Evolutionary conservation across 306 rosid genomes (phyloP), one percentile per base, ranked within the genome.

Genomic region (Crotalaria pallida): DNA sequence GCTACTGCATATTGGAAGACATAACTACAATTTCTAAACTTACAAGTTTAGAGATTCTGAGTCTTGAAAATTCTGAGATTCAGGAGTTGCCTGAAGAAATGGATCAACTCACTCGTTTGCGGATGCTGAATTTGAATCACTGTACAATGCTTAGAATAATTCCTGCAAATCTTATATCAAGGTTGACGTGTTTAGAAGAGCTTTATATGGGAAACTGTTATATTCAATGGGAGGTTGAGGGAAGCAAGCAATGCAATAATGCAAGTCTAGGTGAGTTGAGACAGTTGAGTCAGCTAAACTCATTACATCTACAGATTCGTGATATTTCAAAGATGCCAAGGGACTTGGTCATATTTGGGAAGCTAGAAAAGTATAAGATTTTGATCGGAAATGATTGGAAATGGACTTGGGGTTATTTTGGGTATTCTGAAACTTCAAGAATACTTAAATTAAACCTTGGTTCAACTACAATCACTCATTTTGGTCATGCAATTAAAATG

Each of bases 141-240:
- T 82, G 86, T 17, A 34, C 31, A 15, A 3, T 24, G 3, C 81
- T 82, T 18, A 5, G 29, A 71, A 29, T 69, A 31, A 71, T 75
- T 51, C 56, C 75, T 17, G 45, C 60, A 12, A 27, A 75, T 56
- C 44, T 82, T 5, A 7, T 74, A 44, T 82, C 83, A 3, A 16
- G 69, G 44, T 66, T 79, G 31, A 74, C 5, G 18, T 33, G 16
- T n/a, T 15, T 82, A 16, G 74, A 67, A 63, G 79, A 78, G 26
- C 22, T 82, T 48, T 24, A 63, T 41, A 59, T 60, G 44, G 66
- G 15, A 4, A 34, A 18, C 1, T 19, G 69, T 18, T 43, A 38
- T 24, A 10, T 22, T 6, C 19, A 41, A 4, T 72, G 77, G 69
- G 60, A 33, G 24, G 49, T 3, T 7, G 47, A 71, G 10, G 75